Base-by-base conservation (phyloP, 2,329 filamentous ascomycete species). In the Westerdykella ornata region DNA sequence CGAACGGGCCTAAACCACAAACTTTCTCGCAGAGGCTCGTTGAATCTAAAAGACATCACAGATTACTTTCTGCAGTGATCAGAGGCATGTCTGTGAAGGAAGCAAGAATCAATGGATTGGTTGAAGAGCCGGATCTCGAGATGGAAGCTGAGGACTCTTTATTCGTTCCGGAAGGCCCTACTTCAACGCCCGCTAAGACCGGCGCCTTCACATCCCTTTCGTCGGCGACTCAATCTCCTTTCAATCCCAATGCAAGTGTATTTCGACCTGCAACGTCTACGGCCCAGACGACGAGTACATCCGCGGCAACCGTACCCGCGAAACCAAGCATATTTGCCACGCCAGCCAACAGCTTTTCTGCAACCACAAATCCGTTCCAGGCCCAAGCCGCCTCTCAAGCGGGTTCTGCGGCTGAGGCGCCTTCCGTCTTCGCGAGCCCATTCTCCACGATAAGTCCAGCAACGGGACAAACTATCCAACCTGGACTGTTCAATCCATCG, bases 21-120 rank as follows among this genome's bases (percentile, higher is more conserved):
- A 64, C 67, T 13, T 77, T 75, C 46, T 80, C 76, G 0, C 60
- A 72, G 15, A 64, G 51, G 4, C 66, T 76, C 38, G 79, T 82
- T 13, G 79, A 82, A 54, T 63, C 64, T 18, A 83, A 83, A 59
- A 72, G 78, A 30, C 67, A 70, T 41, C 70, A 72, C 16, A 71
- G 79, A 49, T 72, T 68, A 2, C 59, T 79, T n/a, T 71, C 73
- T 16, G 74, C 78, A 7, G 62, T 82, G 19, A 74, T 81, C 39
- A 70, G 75, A 52, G 78, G 78, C 12, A 63, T 79, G 56, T 72
- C 64, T 34, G 70, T 80, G 35, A 64, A 65, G 34, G 68, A 75
- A 51, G 76, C 79, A 14, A 68, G 66, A 32, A 63, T 57, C 13
- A 59, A 69, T 34, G 73, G 72, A 7, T 68, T 77, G 63, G 62